These are phyloP conservation scores for Phtheirospermum japonicum DNA, from an alignment of 257 asterid species.

Conservation along the genomic window DNA sequence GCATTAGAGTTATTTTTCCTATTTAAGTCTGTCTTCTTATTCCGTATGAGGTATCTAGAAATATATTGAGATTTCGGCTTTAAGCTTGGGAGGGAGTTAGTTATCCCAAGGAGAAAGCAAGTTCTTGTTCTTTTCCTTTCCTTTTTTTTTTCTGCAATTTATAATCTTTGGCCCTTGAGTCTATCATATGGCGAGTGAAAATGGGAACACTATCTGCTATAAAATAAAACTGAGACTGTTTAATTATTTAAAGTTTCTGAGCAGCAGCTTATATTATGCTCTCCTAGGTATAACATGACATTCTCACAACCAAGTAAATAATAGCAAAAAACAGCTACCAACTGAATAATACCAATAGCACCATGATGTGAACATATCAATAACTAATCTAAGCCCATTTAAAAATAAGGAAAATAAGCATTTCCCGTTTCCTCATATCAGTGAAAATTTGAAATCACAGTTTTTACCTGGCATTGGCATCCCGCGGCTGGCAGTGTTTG, in stretches of 20 bases:
- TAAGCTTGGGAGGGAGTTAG: too few relatives aligned
- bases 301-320: neutral
- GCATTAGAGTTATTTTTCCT: too few relatives aligned
- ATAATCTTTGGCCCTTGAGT: too few relatives aligned
- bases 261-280: neutral
- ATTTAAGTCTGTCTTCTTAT: too few relatives aligned
- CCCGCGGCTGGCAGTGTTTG: conserved; percentile 48
- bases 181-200: neutral
- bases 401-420: neutral
- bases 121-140: too few relatives aligned
- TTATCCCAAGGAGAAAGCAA: too few relatives aligned
- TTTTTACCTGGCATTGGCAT: conserved; percentile 63
- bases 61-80: too few relatives aligned
- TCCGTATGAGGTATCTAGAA: too few relatives aligned
- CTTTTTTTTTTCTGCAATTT: too few relatives aligned
- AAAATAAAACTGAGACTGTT: neutral
- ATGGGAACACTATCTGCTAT: neutral
- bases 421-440: conserved; percentile 5
- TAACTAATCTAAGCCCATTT: conserved; percentile 14
- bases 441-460: conserved; percentile 1
- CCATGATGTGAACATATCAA: neutral
- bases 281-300: neutral
- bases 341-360: neutral
- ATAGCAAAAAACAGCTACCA: conserved; percentile 4
- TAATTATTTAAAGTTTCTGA: neutral